Evolutionary conservation across 164 flowering plant genomes (phyloP), one percentile per base, ranked within the genome.

Genomic region (Litsea cubeba): DNA sequence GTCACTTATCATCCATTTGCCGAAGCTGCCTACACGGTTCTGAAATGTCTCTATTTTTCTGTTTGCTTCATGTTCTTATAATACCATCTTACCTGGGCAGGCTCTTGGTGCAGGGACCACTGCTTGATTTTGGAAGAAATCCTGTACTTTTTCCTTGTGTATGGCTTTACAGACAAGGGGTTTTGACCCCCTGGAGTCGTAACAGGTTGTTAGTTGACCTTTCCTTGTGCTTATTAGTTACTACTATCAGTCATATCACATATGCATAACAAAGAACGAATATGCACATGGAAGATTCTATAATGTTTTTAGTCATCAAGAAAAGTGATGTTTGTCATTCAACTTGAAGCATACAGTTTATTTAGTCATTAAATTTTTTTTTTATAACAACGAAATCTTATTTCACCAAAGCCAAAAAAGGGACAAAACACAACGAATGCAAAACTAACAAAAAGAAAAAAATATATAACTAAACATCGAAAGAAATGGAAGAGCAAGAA

Each of bases 1-100:
- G 81, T 74, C 49, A 69, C 74, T 65, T 77, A 82, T 72, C 95
- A 91, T 84, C 90, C 82, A 75, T 93, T 89, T 87, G 95, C 98
- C 35, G 97, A 89, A 84, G 98, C 98, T 77, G 98, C 98, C 58
- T 93, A 93, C 77, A 93, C 97, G 75, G 98, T 91, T 75, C 64
- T 76, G 74, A 12, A n/a, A 35, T 14, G 18, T 40, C 54, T 20
- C 71, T n/a, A 46, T 40, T 28, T 40, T 35, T 35, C 2, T 66
- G 49, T 51, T 40, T 80, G 25, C 40, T 15, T 74, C 18, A 2
- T 71, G 25, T 22, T 46, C 26, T 23, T 66, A 26, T 50, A 62
- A 65, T 66, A n/a, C 5, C 75, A 12, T 50, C 70, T 75, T 68
- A 64, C 66, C 50, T 75, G 58, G 51, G 17, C 60, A 54, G 60